phyloP scores from a whole-genome alignment of 2,329 filamentous ascomycete genomes.

The Colletotrichum sp. region DNA sequence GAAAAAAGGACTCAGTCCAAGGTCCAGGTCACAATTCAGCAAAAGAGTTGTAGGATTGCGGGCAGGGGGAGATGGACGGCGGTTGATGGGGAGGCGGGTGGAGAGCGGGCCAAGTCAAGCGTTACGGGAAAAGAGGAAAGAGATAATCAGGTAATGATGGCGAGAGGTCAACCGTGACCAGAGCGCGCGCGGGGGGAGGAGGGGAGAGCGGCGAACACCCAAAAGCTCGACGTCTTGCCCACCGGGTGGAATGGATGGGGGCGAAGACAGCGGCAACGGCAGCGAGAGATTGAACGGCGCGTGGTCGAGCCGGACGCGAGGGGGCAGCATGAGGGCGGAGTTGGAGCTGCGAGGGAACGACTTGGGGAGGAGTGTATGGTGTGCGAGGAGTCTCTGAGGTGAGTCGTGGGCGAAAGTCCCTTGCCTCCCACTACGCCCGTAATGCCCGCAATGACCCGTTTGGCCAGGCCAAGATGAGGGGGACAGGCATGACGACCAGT shows the following conservation, averaged over 20 bases:
- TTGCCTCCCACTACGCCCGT: slow-evolving; percentile 19
- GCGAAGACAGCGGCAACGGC: background rate
- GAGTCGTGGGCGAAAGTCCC: slow-evolving; percentile 7
- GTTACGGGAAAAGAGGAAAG: slow-evolving; percentile 19
- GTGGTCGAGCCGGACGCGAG: background rate
- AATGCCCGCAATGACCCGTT: slow-evolving; percentile 11
- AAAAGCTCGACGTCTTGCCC: background rate
- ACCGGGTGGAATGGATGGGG: background rate
- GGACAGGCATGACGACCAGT: background rate
- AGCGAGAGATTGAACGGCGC: background rate
- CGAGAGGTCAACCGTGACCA: background rate
- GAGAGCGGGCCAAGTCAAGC: slow-evolving; percentile 1
- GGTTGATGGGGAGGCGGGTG: slow-evolving; percentile 5
- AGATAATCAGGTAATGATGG: slow-evolving; percentile 4
- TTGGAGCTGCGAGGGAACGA: background rate
- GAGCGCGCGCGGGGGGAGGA: background rate
- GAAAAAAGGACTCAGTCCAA: background rate
- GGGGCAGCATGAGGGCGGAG: background rate
- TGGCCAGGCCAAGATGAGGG: background rate
- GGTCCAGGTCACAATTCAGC: slow-evolving; percentile 11
- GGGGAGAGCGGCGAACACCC: background rate
- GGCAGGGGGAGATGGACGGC: background rate
- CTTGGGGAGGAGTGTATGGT: background rate
- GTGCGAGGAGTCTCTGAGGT: background rate
- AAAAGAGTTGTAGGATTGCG: background rate